Evolutionary conservation across 225 moss, liverwort and hornwort genomes (phyloP), one percentile per base, ranked within the genome.

Genomic region (Anthoceros angustus): DNA sequence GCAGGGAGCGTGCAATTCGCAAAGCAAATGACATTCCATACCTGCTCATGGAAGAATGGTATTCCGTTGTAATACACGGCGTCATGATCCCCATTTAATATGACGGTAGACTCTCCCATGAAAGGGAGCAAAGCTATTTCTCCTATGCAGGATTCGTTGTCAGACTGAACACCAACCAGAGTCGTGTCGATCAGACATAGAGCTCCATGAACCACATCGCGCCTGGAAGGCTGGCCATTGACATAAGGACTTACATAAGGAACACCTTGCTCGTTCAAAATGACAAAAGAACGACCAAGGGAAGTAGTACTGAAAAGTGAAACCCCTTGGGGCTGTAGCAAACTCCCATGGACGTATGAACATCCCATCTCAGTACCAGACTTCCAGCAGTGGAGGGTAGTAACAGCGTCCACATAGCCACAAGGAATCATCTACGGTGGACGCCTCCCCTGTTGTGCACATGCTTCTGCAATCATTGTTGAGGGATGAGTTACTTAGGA

Each of bases 31-130:
- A 23, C 18, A 16, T 2, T 18, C 12, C 14, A 8, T 46, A 94
- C 93, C 90, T 80, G 82, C 42, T 91, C 88, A 25, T 87, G 68
- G 79, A 79, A 68, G 62, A 60, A 42, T 32, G 91, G 86, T 91
- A 95, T 92, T 65, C 95, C 91, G 70, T 85, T 62, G 78, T 75
- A 95, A 71, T 95, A 95, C 40, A 89, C 84, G 71, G 83, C 79
- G 69, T 95, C 68, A 72, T 95, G 95, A 71, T 95, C 92, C 18
- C 91, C 95, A 73, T 95, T 95, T 12, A 48, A 18, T 12, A 48
- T 48, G 46, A 48, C 12, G 18, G 46, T 18, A 48, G 46, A 48
- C 18, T 12, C 46, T 48, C 46, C 46, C 46, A 48, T 12, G 18
- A 48, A 48, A 12, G 46, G 18, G 18, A 12, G 46, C 46, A 48